Evolutionary conservation across 2,329 filamentous ascomycete genomes (phyloP).

Genomic region (Cordyceps militaris): DNA sequence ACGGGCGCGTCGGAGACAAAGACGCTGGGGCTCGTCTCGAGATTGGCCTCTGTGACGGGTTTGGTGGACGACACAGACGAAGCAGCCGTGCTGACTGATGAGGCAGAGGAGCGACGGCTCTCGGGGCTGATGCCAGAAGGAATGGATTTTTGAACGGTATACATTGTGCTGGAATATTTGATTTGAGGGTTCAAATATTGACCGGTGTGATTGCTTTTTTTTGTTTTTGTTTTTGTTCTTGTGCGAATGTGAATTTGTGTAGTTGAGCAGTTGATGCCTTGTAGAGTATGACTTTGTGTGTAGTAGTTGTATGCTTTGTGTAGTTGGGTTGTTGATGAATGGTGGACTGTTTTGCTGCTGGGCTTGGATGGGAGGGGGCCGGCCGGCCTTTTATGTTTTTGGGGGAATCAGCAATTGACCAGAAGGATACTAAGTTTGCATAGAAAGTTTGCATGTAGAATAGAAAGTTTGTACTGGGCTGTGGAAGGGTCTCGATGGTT

Average conservation of each 20-base stretch:
- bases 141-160: not conserved
- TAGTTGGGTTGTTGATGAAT: no score
- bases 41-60: constrained; percentile 1
- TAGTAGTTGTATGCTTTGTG: no score
- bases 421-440: no score
- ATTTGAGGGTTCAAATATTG: not conserved
- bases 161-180: not conserved
- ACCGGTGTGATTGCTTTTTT: not conserved
- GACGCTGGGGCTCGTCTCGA: not conserved
- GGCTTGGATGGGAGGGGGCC: no score
- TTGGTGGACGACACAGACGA: not conserved
- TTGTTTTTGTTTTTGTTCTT: not conserved
- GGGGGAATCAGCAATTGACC: no score
- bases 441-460: no score
- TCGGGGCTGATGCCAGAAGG: not conserved
- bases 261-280: not conserved
- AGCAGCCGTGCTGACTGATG: not conserved
- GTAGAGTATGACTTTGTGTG: no score
- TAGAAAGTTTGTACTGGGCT: no score
- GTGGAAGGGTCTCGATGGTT: not conserved
- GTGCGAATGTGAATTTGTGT: not conserved
- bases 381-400: no score
- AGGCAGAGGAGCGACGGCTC: not conserved
- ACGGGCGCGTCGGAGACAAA: constrained; percentile 13
- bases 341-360: no score